Percentiles rank a stretch among this genome's conserved stretches.
Conservation (phyloP, 805 yeast species). For the Starmerella geochares region DNA sequence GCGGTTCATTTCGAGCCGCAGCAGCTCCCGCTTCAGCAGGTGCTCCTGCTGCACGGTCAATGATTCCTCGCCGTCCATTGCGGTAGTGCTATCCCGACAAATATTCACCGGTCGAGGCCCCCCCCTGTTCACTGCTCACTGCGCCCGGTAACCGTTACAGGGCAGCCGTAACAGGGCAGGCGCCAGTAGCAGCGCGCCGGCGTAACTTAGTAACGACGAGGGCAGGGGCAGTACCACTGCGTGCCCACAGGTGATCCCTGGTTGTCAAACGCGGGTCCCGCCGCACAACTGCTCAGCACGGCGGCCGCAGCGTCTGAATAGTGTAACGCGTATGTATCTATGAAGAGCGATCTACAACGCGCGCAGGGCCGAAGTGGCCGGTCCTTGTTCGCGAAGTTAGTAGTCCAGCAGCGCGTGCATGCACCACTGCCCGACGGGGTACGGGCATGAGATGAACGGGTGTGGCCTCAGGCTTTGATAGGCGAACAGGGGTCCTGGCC, state of each 20-base stretch:
- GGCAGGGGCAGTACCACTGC: slow-evolving; percentile 7
- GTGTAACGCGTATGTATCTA: no score
- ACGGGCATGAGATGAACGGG: background rate
- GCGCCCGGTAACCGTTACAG: background rate
- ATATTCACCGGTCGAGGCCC: background rate
- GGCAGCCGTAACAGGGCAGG: background rate
- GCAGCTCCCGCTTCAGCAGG: slow-evolving; percentile 70
- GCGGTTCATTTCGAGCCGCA: slow-evolving; percentile 47
- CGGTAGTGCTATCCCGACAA: background rate
- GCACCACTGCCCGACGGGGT: background rate
- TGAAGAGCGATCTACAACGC: no score
- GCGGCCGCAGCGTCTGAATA: no score
- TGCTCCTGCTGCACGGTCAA: slow-evolving; percentile 68
- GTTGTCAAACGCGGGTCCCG: no score
- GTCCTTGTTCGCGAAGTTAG: no score
- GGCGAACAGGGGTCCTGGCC: background rate
- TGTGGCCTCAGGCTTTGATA: no score
- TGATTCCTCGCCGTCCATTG: slow-evolving; percentile 4
- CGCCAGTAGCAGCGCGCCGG: no score
- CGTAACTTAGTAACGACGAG: slow-evolving; percentile 3
- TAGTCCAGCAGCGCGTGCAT: no score
- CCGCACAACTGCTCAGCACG: no score
- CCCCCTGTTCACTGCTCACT: background rate
- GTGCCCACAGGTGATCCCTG: no score
- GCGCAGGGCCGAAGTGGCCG: no score